Evolutionary conservation across 495 filamentous ascomycete genomes (phyloP).

Genomic region (Penicillium nucicola): DNA sequence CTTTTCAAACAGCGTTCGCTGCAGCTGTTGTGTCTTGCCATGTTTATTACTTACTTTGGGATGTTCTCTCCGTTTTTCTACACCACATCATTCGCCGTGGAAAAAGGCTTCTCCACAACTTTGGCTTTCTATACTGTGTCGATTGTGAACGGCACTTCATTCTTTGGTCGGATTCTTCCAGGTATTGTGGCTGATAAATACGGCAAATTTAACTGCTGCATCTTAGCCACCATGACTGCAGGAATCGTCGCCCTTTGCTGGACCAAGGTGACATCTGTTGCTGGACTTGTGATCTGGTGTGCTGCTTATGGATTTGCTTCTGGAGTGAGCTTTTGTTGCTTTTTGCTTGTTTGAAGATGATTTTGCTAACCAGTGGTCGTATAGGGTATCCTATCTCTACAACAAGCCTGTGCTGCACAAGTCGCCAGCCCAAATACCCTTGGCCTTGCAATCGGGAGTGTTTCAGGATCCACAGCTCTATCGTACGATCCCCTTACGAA

Average conservation of each 20-base stretch:
- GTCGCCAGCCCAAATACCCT: conserved; percentile 27
- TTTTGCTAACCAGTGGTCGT: no score
- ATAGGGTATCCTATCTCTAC: conserved; percentile 39
- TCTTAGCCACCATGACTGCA: conserved; percentile 54
- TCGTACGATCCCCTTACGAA: conserved; percentile 22
- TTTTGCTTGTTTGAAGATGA: no score
- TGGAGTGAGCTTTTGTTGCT: no score
- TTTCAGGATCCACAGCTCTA: conserved; percentile 32
- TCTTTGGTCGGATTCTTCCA: conserved; percentile 37
- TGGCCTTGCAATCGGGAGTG: conserved; percentile 31
- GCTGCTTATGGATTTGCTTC: conserved; percentile 40
- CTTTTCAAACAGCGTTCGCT: conserved; percentile 28
- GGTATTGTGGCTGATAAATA: conserved; percentile 66
- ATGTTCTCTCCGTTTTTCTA: conserved; percentile 50
- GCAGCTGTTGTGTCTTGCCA: conserved; percentile 44
- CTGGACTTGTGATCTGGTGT: conserved; percentile 33
- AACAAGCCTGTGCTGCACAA: conserved; percentile 40
- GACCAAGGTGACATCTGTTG: conserved; percentile 32
- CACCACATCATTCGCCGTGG: conserved; percentile 33
- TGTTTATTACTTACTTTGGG: conserved; percentile 44
- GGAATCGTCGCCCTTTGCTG: conserved; percentile 46
- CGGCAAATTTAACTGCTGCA: conserved; percentile 68
- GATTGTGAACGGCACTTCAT: conserved; percentile 46
- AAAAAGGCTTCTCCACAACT: conserved; percentile 30
- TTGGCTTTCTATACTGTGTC: conserved; percentile 43